phyloP scores from a whole-genome alignment of 805 yeast genomes.

The Cyberlindnera maritima region DNA sequence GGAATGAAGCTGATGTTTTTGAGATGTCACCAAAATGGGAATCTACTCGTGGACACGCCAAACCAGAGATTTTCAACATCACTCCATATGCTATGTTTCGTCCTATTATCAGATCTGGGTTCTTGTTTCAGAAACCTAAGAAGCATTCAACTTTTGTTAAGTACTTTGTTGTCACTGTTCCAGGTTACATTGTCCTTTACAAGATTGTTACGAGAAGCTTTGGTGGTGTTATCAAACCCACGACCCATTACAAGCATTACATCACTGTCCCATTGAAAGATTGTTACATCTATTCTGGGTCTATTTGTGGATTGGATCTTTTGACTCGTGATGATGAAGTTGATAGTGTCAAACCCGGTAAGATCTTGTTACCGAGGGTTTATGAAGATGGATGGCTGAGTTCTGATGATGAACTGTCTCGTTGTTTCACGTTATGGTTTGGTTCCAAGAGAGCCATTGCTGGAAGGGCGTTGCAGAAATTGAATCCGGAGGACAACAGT shows the following conservation, averaged over 20 bases:
- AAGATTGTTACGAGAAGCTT: constrained; percentile 46
- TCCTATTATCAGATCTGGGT: constrained; percentile 61
- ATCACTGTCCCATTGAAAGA: constrained; percentile 59
- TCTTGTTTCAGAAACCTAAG: constrained; percentile 63
- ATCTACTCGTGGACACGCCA: constrained; percentile 48
- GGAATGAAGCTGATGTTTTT: constrained; percentile 51
- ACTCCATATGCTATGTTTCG: constrained; percentile 58
- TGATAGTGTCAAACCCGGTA: constrained; percentile 46
- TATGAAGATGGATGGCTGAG: constrained; percentile 85
- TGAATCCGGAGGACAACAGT: background rate
- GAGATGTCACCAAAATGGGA: constrained; percentile 52
- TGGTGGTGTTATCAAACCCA: constrained; percentile 44
- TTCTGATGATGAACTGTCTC: constrained; percentile 66
- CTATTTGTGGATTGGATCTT: constrained; percentile 55
- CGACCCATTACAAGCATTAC: constrained; percentile 48
- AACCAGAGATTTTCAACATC: constrained; percentile 51
- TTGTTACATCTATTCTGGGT: constrained; percentile 77
- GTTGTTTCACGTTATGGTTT: constrained; percentile 85
- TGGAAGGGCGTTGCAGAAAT: constrained; percentile 10
- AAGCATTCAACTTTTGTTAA: constrained; percentile 66
- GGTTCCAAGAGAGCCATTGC: constrained; percentile 56
- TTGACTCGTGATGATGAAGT: constrained; percentile 45
- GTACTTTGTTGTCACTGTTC: constrained; percentile 61
- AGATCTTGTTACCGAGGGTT: constrained; percentile 61
- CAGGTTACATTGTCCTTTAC: constrained; percentile 65